Conservation (phyloP, 1,139 yeast species). For the Pichia terricola region DNA sequence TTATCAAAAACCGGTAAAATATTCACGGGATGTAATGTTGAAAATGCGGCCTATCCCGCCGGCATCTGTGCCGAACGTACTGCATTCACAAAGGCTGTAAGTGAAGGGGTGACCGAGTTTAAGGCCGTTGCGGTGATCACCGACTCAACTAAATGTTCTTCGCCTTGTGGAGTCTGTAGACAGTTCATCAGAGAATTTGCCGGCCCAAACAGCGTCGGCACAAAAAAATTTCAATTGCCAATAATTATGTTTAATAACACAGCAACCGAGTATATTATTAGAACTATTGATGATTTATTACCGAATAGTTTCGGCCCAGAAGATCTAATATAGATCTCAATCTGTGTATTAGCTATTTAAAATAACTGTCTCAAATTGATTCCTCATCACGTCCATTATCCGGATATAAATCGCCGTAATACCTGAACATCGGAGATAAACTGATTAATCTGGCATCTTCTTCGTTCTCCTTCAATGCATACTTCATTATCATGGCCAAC, state of each 20-base stretch:
- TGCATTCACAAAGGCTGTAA: slow-evolving; percentile 59
- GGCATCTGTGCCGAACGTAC: slow-evolving; percentile 87
- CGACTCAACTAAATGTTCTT: slow-evolving; percentile 48
- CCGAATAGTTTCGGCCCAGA: slow-evolving; percentile 89
- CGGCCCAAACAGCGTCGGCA: slow-evolving; percentile 6
- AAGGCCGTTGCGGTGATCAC: slow-evolving; percentile 66
- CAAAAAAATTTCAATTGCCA: slow-evolving; percentile 29
- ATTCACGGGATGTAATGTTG: slow-evolving; percentile 76
- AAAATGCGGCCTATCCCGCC: slow-evolving; percentile 83
- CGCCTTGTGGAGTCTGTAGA: slow-evolving; percentile 94
- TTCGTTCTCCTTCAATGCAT: slow-evolving; percentile 1
- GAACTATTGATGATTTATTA: slow-evolving; percentile 51
- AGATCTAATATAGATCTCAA: slow-evolving; percentile 28
- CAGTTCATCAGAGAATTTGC: slow-evolving; percentile 78
- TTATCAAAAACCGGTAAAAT: slow-evolving; percentile 41
- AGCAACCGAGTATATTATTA: slow-evolving; percentile 35
- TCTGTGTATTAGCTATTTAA: background rate
- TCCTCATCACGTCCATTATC: slow-evolving; percentile 10
- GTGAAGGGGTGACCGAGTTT: slow-evolving; percentile 30
- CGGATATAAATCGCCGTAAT: slow-evolving; percentile 13
- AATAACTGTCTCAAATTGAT: no score
- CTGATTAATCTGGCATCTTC: background rate
- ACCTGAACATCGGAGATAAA: slow-evolving; percentile 11
- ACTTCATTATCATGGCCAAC: slow-evolving; percentile 6
- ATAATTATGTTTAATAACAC: slow-evolving; percentile 52